Conservation (phyloP, 306 rosid species). For the Nissolia schottii region DNA sequence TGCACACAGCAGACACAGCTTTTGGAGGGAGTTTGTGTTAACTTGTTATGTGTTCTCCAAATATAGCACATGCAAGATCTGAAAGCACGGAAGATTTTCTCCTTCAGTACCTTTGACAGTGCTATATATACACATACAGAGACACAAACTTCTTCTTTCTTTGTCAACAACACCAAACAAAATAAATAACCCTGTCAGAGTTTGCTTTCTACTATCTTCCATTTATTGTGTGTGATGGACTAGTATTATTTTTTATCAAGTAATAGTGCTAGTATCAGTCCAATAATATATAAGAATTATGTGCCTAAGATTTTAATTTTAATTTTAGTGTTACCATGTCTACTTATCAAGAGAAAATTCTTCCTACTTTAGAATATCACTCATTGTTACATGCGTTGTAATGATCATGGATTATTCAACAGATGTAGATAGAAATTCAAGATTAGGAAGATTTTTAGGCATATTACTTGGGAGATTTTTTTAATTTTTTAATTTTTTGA, state of each 20-base stretch:
- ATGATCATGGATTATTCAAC: too few relatives aligned
- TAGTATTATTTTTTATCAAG: not conserved
- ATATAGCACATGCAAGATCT: conserved; percentile 24
- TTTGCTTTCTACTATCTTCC: not conserved
- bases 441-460: too few relatives aligned
- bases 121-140: not conserved
- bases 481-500: too few relatives aligned
- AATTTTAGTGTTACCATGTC: too few relatives aligned
- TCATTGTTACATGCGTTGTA: too few relatives aligned
- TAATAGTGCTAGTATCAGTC: too few relatives aligned
- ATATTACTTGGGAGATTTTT: too few relatives aligned
- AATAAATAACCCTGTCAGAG: conserved; percentile 4
- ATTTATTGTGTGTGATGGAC: not conserved
- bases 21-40: not conserved
- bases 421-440: too few relatives aligned
- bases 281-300: too few relatives aligned
- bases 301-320: too few relatives aligned
- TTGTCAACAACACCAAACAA: conserved; percentile 9
- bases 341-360: too few relatives aligned
- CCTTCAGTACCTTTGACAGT: conserved; percentile 13
- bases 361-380: too few relatives aligned
- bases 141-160: conserved; percentile 27
- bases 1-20: conserved; percentile 5
- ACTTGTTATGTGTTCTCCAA: not conserved
- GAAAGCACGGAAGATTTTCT: conserved; percentile 10